Conservation (phyloP, 202 grass and related monocot species). For the Dendrocalamus latiflorus region DNA sequence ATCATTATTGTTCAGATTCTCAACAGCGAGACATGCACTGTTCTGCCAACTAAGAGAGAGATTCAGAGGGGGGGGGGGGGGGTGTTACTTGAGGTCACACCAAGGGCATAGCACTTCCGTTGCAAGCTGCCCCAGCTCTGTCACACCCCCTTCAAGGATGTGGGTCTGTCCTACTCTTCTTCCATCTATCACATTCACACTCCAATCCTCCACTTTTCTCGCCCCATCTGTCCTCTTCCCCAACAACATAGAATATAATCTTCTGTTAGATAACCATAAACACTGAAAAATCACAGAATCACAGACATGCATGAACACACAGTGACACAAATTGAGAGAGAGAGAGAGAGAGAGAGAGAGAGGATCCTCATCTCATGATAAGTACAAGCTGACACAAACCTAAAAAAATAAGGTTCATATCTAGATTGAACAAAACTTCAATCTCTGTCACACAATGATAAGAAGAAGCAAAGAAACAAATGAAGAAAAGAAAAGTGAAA, state of each 20-base stretch:
- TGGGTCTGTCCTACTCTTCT: conserved; percentile 13
- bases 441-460: conserved; percentile 43
- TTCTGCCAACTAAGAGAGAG: conserved; percentile 5
- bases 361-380: conserved; percentile 30
- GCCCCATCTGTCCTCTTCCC: neutral
- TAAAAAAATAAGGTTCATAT: conserved; percentile 51
- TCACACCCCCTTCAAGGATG: conserved; percentile 43
- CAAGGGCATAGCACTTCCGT: conserved; percentile 33
- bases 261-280: conserved; percentile 35
- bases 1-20: conserved; percentile 27
- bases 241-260: conserved; percentile 29
- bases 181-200: conserved; percentile 23
- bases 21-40: conserved; percentile 17
- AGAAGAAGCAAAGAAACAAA: conserved; percentile 16
- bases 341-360: neutral
- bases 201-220: neutral
- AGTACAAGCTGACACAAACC: conserved; percentile 40
- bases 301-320: neutral
- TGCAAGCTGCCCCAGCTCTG: conserved; percentile 43
- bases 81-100: conserved; percentile 28
- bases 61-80: too few relatives aligned
- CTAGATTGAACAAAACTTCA: conserved; percentile 60
- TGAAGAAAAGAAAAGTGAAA: conserved; percentile 18
- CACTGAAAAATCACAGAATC: neutral
- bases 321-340: neutral